phyloP scores from a whole-genome alignment of 2,329 filamentous ascomycete species.

The Microcera coccophila region DNA sequence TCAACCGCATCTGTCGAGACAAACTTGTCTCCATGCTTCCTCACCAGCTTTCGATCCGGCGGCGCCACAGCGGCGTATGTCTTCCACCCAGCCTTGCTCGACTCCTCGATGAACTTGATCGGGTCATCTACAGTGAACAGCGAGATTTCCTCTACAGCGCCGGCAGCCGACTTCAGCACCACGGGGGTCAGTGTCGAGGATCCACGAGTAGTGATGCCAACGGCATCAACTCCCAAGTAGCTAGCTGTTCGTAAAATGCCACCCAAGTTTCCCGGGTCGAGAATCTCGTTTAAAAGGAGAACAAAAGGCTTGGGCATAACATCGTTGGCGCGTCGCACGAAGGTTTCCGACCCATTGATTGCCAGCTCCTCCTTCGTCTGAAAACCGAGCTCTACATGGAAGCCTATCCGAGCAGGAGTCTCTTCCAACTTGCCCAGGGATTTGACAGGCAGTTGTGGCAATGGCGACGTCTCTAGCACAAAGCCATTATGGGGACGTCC shows the following conservation, averaged over 20 bases:
- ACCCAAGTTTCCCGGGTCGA: constrained; percentile 87
- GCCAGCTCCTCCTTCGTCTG: constrained; percentile 70
- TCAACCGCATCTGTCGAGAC: constrained; percentile 50
- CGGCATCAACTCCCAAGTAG: constrained; percentile 84
- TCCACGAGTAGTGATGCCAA: constrained; percentile 70
- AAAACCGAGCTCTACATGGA: constrained; percentile 56
- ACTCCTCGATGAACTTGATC: constrained; percentile 64
- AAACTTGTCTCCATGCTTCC: constrained; percentile 39
- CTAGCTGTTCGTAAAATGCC: constrained; percentile 83
- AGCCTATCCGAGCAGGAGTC: constrained; percentile 45
- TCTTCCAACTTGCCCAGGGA: constrained; percentile 50
- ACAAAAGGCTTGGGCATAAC: constrained; percentile 60
- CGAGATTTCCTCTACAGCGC: constrained; percentile 76
- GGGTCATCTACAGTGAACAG: constrained; percentile 68
- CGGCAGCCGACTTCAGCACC: constrained; percentile 81
- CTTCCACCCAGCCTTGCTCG: constrained; percentile 70
- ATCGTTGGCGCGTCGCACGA: constrained; percentile 36
- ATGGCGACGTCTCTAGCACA: constrained; percentile 78
- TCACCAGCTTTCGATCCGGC: constrained; percentile 32
- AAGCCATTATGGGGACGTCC: constrained; percentile 87
- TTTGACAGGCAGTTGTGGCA: constrained; percentile 67
- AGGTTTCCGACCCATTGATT: constrained; percentile 65
- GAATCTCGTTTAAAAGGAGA: constrained; percentile 68
- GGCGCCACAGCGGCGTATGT: constrained; percentile 71
- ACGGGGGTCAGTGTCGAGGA: constrained; percentile 72